Base-by-base conservation (phyloP, 495 filamentous ascomycete species). In the Neurospora sp. region DNA sequence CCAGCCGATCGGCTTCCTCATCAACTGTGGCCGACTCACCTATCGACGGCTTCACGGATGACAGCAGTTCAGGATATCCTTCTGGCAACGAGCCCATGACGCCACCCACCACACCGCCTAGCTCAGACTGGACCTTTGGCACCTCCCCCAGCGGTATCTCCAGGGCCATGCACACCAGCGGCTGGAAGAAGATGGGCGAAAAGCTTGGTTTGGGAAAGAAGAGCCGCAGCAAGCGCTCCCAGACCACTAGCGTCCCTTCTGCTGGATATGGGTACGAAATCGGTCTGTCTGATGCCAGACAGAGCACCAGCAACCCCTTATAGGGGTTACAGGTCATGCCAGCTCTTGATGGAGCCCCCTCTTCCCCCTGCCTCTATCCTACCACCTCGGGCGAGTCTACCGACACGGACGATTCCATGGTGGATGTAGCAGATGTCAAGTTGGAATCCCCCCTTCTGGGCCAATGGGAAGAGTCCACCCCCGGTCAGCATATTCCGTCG, bases 131-230 rank as follows among this genome's bases (percentile, higher is more conserved):
- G 85, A 87, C 80, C 74, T 87, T 81, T 81, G 83, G 76, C 76
- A 83, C 80, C 73, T 86, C 78, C 68, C 89, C 76, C 59, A 83
- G 74, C 76, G 85, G 78, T 83, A 84, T 84, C 79, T 91, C 85
- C 20, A 78, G 82, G 40, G 83, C 77, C 79, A 85, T 83, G 75
- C 81, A 84, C 79, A 79, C 82, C 83, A 88, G 83, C 73, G 84
- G 88, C 72, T 96, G 93, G 93, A 96, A 93, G 84, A 94, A 93
- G 82, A 91, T 95, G 88, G 89, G 91, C 10, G 89, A 89, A 70
- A 93, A 91, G 80, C 80, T 96, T 35, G 91, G 91, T 4, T 89
- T 92, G 78, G 88, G 89, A 73, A 89, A 88, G 79, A 90, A 87
- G 72, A 78, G 76, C 71, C 84, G 83, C 68, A 82, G 76, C 59